phyloP scores from a whole-genome alignment of 495 filamentous ascomycete species.

The Lophium mytilinum region DNA sequence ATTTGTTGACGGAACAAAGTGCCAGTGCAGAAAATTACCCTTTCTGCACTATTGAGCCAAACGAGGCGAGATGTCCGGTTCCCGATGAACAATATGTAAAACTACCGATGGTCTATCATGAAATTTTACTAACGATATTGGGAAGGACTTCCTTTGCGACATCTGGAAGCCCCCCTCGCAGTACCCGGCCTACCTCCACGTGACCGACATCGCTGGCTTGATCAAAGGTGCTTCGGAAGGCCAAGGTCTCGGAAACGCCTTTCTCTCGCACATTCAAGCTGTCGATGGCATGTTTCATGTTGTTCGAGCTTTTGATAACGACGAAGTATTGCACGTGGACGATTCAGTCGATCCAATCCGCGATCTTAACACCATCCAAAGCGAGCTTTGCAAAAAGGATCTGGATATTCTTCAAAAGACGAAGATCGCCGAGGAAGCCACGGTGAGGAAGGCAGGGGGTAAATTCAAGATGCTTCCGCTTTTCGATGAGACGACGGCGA shows the following conservation, averaged over 20 bases:
- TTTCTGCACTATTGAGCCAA: conserved; percentile 31
- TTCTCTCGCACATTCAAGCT: conserved; percentile 28
- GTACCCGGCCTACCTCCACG: conserved; percentile 27
- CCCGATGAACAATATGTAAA: conserved; percentile 25
- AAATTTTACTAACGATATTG: neutral
- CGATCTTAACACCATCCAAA: conserved; percentile 31
- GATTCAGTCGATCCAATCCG: conserved; percentile 29
- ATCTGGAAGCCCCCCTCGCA: conserved; percentile 27
- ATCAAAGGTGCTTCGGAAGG: conserved; percentile 30
- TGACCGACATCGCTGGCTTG: conserved; percentile 31
- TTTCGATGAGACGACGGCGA: conserved; percentile 23
- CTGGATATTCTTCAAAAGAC: conserved; percentile 29
- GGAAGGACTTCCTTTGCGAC: conserved; percentile 22
- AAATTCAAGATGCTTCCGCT: conserved; percentile 31
- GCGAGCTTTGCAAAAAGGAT: conserved; percentile 33
- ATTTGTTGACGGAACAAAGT: conserved; percentile 26
- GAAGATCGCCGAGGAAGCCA: conserved; percentile 27
- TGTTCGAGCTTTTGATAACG: conserved; percentile 28
- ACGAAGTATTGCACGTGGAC: conserved; percentile 22
- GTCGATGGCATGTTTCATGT: conserved; percentile 31
- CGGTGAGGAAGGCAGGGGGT: conserved; percentile 28
- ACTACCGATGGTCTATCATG: neutral
- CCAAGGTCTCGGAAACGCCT: conserved; percentile 28
- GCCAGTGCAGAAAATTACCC: conserved; percentile 28
- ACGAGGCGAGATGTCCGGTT: conserved; percentile 28